Percentiles rank a stretch among this genome's conserved stretches.
Evolutionary conservation across 1,284 basidiomycete species (phyloP).

Genomic region (Hemileia vastatrix): DNA sequence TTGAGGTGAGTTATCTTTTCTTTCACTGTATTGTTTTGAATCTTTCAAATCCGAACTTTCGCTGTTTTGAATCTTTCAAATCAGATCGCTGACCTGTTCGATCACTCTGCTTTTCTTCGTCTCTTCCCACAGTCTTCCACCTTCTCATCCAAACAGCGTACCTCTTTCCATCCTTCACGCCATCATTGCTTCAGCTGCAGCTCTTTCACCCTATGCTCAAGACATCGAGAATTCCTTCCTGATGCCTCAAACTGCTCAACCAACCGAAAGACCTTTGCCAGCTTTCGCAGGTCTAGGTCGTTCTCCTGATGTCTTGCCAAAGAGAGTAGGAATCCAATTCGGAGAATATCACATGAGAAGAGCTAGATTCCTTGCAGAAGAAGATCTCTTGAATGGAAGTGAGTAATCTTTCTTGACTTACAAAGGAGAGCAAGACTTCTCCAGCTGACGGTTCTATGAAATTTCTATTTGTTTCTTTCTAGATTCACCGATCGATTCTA

Average conservation of each 20-base stretch:
- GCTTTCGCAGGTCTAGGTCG: background rate
- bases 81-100: background rate
- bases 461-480: background rate
- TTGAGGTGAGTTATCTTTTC: background rate
- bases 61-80: too few species aligned
- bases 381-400: background rate
- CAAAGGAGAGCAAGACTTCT: too few species aligned
- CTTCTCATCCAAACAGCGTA: conserved; percentile 13
- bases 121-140: background rate
- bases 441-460: too few species aligned
- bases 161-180: conserved; percentile 18
- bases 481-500: conserved; percentile 19
- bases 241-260: background rate
- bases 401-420: background rate
- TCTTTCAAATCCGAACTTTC: too few species aligned
- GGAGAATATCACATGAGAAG: background rate
- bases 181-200: conserved; percentile 19
- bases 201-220: conserved; percentile 19
- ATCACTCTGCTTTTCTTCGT: background rate
- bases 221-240: background rate
- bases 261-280: background rate
- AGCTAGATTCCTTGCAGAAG: background rate
- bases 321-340: background rate
- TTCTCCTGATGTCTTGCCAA: background rate
- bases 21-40: too few species aligned